phyloP scores from a whole-genome alignment of 257 asterid species.

The Ligustrum vulgare region DNA sequence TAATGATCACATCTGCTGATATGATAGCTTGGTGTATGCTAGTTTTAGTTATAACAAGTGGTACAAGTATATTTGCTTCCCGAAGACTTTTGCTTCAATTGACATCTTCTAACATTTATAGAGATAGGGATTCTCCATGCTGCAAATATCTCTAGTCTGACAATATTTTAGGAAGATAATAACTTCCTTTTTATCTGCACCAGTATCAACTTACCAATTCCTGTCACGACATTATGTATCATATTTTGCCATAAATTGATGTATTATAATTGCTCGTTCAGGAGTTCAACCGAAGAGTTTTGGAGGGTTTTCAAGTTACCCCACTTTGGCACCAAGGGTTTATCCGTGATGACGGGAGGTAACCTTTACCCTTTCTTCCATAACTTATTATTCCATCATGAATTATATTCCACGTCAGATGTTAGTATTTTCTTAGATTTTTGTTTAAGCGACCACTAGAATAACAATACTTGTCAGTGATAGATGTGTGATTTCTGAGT shows the following conservation, averaged over 20 bases:
- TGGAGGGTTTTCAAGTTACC: conserved; percentile 93
- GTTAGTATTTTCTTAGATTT: neutral
- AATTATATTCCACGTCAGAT: neutral
- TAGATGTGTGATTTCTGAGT: neutral
- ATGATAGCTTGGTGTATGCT: conserved; percentile 2
- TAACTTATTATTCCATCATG: conserved; percentile 5
- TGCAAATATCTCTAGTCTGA: neutral
- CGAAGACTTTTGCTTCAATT: neutral
- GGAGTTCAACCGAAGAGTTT: conserved; percentile 78
- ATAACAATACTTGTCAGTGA: neutral
- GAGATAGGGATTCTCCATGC: neutral
- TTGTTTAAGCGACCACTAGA: conserved; percentile 2
- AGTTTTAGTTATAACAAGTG: conserved; percentile 4
- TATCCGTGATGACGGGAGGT: conserved; percentile 90
- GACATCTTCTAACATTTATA: neutral
- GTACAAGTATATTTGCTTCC: neutral
- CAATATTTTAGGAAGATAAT: neutral
- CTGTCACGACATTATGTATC: neutral
- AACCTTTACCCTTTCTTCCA: conserved; percentile 13
- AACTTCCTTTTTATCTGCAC: neutral
- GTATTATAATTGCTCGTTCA: conserved; percentile 29
- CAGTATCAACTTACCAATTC: neutral
- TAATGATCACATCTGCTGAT: conserved; percentile 20
- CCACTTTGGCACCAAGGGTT: conserved; percentile 96
- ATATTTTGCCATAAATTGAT: neutral